Base-by-base conservation (phyloP, 2,329 filamentous ascomycete species). In the Cyanodermella asteris region DNA sequence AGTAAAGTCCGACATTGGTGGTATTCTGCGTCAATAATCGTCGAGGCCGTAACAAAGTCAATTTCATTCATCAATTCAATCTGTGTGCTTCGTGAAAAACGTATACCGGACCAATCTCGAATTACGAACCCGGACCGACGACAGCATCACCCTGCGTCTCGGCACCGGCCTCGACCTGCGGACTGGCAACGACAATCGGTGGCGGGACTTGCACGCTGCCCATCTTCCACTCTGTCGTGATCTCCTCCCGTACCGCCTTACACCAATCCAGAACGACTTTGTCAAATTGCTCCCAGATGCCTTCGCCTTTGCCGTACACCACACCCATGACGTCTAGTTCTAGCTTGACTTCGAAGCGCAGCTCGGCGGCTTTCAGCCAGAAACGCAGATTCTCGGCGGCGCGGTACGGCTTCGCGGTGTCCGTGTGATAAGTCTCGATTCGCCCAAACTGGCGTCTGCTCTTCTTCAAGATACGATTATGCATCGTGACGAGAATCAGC, bases 321-420 rank as follows among this genome's bases (percentile, higher is more conserved):
- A 93, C 64, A 15, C 73, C 80, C 49, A 90, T 72, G 13, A 84
- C 78, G 41, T 93, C 80, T 27, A 91, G 61, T 34, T 72, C 66
- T 25, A 94, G 57, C 36, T 75, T 64, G 19, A 82, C 65, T 49
- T 94, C 87, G 72, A 84, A 97, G 28, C 87, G 69, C 30, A 94
- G 59, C 51, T 97, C 82, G 6, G 82, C 81, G 2, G 84, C 87
- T 54, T 97, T 97, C 49, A 76, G 65, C 84, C 87, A 97, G 56
- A 75, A 97, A 20, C 81, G 68, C 32, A 97, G 59, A 45, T 97
- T 97, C 38, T 97, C 87, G 3, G 82, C 80, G 33, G 72, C 72
- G 24, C 87, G 73, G 46, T 97, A 97, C 1, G 87, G 87, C 50
- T 94, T 94, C 31, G 69, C 72, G 7, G 87, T 84, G 46, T 97